A percentile compares a stretch with the other conserved stretches of the same genome.
Evolutionary conservation across 192 early-diverging fungal genomes (phyloP).

Genomic region (Coemansia sp.): DNA sequence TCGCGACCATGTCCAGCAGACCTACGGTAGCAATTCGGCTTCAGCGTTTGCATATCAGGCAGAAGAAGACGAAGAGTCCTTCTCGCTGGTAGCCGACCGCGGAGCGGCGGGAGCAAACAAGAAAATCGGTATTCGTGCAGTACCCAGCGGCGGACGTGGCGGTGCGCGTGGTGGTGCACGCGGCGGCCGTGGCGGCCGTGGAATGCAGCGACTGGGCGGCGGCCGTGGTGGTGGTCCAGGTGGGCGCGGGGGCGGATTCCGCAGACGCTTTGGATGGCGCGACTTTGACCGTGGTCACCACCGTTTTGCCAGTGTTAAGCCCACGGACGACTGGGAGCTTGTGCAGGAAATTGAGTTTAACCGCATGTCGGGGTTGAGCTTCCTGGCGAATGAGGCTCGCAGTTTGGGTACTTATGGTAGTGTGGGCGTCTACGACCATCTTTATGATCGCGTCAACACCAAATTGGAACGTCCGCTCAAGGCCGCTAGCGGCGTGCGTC

Average conservation of each 20-base stretch:
- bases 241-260: conserved; percentile 21
- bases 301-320: conserved; percentile 82
- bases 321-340: conserved; percentile 86
- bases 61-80: conserved; percentile 90
- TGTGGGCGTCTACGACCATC: conserved; percentile 73
- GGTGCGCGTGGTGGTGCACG: conserved; percentile 44
- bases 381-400: conserved; percentile 70
- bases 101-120: conserved; percentile 16
- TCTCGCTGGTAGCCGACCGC: conserved; percentile 75
- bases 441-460: conserved; percentile 81
- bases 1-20: conserved; percentile 61
- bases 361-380: conserved; percentile 81
- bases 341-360: conserved; percentile 94
- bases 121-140: conserved; percentile 28
- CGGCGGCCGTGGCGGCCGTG: conserved; percentile 46
- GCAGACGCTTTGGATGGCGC: conserved; percentile 42
- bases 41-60: conserved; percentile 86
- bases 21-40: conserved; percentile 81
- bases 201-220: conserved; percentile 39
- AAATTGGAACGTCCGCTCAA: conserved; percentile 75
- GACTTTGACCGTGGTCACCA: conserved; percentile 62
- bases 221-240: conserved; percentile 43
- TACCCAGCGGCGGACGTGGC: conserved; percentile 16
- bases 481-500: conserved; percentile 63
- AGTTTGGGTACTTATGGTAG: conserved; percentile 82